Conservation (phyloP, 1,139 yeast species). For the Blastobotrys indianensis region DNA sequence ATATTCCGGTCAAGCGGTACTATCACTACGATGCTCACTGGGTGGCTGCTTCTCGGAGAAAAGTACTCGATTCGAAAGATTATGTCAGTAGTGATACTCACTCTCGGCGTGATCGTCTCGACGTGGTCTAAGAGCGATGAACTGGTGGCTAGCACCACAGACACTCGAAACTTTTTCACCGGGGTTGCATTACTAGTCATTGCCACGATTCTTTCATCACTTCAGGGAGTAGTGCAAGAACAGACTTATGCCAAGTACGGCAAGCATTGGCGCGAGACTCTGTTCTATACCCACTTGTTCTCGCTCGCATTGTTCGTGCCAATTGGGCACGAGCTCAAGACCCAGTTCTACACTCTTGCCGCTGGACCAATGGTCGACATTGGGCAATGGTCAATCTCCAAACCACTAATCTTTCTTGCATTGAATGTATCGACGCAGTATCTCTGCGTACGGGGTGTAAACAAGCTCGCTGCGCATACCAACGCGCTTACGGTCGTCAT, state of each 20-base stretch:
- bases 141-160: not conserved
- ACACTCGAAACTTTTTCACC: conserved; percentile 14
- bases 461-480: conserved; percentile 50
- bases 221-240: conserved; percentile 55
- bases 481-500: conserved; percentile 59
- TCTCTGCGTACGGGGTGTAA: conserved; percentile 63
- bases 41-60: conserved; percentile 41
- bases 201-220: conserved; percentile 47
- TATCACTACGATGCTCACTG: conserved; percentile 55
- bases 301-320: conserved; percentile 52
- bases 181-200: conserved; percentile 44
- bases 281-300: conserved; percentile 55
- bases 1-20: conserved; percentile 63
- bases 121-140: conserved; percentile 28
- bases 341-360: conserved; percentile 13
- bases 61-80: conserved; percentile 45
- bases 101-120: conserved; percentile 53
- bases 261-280: conserved; percentile 54
- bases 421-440: conserved; percentile 57
- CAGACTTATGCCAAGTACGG: conserved; percentile 46
- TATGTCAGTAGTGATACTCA: conserved; percentile 46
- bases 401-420: conserved; percentile 29
- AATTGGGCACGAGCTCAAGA: conserved; percentile 20
- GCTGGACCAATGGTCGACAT: not conserved
- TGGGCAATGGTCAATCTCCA: conserved; percentile 10